These are phyloP conservation scores for Penicillium diatomitis DNA, from an alignment of 495 filamentous ascomycete genomes.

Conservation along the genomic window DNA sequence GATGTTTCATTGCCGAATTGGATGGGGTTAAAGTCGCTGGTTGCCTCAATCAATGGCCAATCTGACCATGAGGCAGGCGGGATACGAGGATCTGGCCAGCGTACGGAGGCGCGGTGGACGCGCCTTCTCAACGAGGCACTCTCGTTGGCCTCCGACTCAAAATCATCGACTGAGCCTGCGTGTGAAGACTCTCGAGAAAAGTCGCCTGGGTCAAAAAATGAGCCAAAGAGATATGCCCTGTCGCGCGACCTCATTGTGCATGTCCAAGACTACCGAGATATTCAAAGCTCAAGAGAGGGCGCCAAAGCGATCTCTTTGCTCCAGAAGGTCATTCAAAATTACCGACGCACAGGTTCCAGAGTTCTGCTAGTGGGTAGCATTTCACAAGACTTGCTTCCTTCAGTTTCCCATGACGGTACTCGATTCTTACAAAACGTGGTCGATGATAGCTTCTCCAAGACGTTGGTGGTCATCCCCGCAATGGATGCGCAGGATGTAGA, in stretches of 20 bases:
- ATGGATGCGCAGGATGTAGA: conserved; percentile 25
- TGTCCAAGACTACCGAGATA: conserved; percentile 69
- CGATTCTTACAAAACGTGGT: conserved; percentile 38
- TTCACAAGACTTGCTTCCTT: conserved; percentile 20
- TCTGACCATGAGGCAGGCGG: conserved; percentile 13
- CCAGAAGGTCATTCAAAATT: conserved; percentile 58
- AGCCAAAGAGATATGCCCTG: conserved; percentile 7
- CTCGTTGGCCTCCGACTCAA: conserved; percentile 13
- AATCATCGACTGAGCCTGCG: background rate
- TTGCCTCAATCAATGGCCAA: conserved; percentile 29
- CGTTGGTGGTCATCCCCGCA: conserved; percentile 43
- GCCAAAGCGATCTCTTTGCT: conserved; percentile 53
- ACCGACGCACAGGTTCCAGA: conserved; percentile 56
- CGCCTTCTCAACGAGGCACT: conserved; percentile 30
- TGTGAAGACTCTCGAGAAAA: conserved; percentile 3
- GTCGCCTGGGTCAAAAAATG: conserved; percentile 1
- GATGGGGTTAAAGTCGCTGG: conserved; percentile 28
- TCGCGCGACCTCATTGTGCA: conserved; percentile 56
- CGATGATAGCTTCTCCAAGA: conserved; percentile 38
- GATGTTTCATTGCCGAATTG: conserved; percentile 30
- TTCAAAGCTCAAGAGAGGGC: conserved; percentile 55
- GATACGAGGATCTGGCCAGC: conserved; percentile 9
- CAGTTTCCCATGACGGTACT: conserved; percentile 32
- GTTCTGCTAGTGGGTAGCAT: conserved; percentile 72
- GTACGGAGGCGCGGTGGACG: conserved; percentile 23